Base-by-base conservation (phyloP, 306 rosid species). In the Astragalus glycyphyllos region DNA sequence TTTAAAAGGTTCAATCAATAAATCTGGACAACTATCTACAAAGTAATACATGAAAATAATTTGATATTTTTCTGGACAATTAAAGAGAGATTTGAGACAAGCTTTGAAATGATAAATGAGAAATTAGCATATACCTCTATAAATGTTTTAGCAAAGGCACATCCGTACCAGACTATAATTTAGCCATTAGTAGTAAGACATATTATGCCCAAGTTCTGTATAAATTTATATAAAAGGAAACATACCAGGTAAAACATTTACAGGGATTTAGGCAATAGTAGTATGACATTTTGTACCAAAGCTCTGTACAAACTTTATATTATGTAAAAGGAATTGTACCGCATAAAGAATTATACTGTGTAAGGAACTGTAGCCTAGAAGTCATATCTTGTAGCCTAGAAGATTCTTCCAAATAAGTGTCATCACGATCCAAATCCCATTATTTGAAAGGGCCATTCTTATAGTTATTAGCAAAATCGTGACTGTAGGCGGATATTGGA, bases 141-240 rank as follows among this genome's bases (percentile, higher is more conserved):
- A 8, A 9, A 42, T 51, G 37, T 50, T 75, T 12, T 41, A 68
- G 41, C n/a, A 58, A 81, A 76, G 62, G 44, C 40, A 26, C 14
- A 51, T 56, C n/a, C 17, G 48, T 59, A 56, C 8, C 69, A 40
- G 37, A 37, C 29, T 55, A 46, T 3, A 51, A 34, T 37, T 31
- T 4, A 34, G 8, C 51, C 5, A 0, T 40, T 13, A 23, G 56
- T 14, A 56, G 16, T 31, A 17, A 13, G 41, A 74, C 32, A 56
- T 4, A 26, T 10, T 17, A 69, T 16, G 34, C 20, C 45, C 37
- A 57, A 45, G 16, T 40, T 26, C 4, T 38, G 16, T 16, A 29
- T 47, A 49, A 71, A 72, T 61, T 31, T 29, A 58, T 6, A 65
- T 34, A 26, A 73, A 69, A 67, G 37, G 42, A 44, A 56, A 72